Base-by-base conservation (phyloP, 148 eudicot genomes). In the Pharnaceum exiguum region DNA sequence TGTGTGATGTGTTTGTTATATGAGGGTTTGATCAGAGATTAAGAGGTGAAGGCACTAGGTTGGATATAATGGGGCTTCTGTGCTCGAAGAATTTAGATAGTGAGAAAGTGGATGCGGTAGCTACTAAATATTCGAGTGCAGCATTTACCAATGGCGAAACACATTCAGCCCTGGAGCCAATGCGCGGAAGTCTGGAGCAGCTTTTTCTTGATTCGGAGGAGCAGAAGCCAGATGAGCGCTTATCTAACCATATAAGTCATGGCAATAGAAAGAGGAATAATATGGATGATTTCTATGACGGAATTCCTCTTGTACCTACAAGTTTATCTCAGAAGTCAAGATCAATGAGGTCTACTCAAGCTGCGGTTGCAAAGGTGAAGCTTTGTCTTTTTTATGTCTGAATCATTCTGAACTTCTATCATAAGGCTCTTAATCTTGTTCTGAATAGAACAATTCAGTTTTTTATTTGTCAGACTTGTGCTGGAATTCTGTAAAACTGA, bases 211-310 rank as follows among this genome's bases (percentile, higher is more conserved):
- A 54, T 45, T 29, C 25, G 22, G 51, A 50, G 57, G 60, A 64
- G 18, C 54, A 10, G 22, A 64, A 62, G 69, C 19, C 25, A 29
- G 73, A 62, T 27, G 70, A 63, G 55, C 27, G 63, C 31, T 42
- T 25, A 60, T 50, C 40, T 10, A 69, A 22, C 55, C 38, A 35
- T 42, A 61, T 57, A 5, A 33, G 17, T 47, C 45, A 28, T 26
- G 12, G 60, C n/a, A 32, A 46, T 9, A 46, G 53, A 48, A 68
- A 54, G 43, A 60, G 54, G 16, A 66, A 54, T 38, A 55, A 58
- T 62, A 78, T 75, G 43, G 90, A 89, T 75, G 89, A 79, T 23
- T 81, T 85, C 51, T 89, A 89, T 67, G 96, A 89, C 71, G 96
- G 96, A 63, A 89, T 89, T 51, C 96, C 96, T 36, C 82, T 82